Percentiles rank a stretch among this genome's conserved stretches.
Conservation (phyloP, 164 flowering plant genomes). For the Annona cherimola region DNA sequence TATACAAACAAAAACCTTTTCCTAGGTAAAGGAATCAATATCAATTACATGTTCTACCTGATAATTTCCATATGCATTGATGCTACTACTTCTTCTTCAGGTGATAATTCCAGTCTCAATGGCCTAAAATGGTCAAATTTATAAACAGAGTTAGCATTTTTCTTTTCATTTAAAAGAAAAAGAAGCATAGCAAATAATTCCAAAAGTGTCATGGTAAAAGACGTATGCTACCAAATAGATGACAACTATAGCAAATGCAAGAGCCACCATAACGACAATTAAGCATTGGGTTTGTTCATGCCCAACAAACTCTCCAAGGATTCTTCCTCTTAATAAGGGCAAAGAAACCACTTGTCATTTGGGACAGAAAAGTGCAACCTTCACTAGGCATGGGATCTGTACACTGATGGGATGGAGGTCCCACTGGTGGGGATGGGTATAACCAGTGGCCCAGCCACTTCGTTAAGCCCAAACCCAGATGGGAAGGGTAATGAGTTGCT, state of each 20-base stretch:
- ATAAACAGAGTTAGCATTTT: background rate
- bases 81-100: conserved; percentile 85
- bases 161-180: too few species aligned
- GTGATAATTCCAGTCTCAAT: conserved; percentile 70
- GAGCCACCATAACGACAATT: background rate
- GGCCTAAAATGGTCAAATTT: conserved; percentile 43
- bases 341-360: background rate
- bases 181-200: too few species aligned
- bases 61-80: conserved; percentile 84
- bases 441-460: too few species aligned
- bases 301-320: background rate
- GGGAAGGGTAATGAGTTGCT: too few species aligned
- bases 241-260: background rate
- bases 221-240: too few species aligned
- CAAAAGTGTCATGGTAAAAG: too few species aligned
- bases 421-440: too few species aligned
- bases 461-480: too few species aligned
- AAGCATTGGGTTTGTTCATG: background rate
- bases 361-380: background rate
- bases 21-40: too few species aligned
- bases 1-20: background rate
- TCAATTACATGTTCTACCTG: conserved; percentile 45
- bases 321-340: background rate
- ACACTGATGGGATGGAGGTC: too few species aligned
- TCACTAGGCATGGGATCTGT: background rate